These are phyloP conservation scores for Cornus florida DNA, from an alignment of 148 eudicot genomes.

Conservation along the genomic window DNA sequence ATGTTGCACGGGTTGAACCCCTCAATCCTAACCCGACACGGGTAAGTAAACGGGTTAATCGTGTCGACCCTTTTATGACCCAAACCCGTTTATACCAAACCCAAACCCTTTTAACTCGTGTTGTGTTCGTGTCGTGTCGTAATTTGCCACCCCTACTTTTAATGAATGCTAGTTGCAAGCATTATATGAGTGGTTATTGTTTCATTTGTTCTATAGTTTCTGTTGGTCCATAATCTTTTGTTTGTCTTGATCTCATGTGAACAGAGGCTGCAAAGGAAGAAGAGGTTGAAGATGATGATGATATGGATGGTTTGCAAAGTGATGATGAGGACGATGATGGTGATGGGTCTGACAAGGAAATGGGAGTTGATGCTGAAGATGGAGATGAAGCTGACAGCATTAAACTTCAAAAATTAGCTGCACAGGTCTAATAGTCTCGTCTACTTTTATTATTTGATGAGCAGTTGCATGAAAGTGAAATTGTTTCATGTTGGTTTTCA, in stretches of 20 bases:
- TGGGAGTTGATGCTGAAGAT: slow-evolving; percentile 93
- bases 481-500: background rate
- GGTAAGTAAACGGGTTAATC: too few species aligned
- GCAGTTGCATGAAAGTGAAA: background rate
- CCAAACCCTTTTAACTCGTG: too few species aligned
- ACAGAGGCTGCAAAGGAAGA: slow-evolving; percentile 79
- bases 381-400: slow-evolving; percentile 82
- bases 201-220: background rate
- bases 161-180: background rate
- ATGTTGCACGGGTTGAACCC: too few species aligned
- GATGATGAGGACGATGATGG: slow-evolving; percentile 83
- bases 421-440: slow-evolving; percentile 48
- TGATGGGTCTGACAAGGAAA: slow-evolving; percentile 75
- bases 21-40: too few species aligned
- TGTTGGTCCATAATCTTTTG: background rate
- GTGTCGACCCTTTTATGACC: too few species aligned
- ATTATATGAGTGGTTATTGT: background rate
- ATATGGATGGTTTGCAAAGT: slow-evolving; percentile 75
- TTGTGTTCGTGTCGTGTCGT: too few species aligned
- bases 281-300: slow-evolving; percentile 71
- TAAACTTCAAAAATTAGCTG: slow-evolving; percentile 71
- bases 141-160: too few species aligned
- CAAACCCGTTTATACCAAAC: too few species aligned
- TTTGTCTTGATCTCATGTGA: background rate
- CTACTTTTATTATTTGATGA: background rate